Conservation (phyloP, 768 basidiomycete genomes). For the Rhizopogon vulgaris region DNA sequence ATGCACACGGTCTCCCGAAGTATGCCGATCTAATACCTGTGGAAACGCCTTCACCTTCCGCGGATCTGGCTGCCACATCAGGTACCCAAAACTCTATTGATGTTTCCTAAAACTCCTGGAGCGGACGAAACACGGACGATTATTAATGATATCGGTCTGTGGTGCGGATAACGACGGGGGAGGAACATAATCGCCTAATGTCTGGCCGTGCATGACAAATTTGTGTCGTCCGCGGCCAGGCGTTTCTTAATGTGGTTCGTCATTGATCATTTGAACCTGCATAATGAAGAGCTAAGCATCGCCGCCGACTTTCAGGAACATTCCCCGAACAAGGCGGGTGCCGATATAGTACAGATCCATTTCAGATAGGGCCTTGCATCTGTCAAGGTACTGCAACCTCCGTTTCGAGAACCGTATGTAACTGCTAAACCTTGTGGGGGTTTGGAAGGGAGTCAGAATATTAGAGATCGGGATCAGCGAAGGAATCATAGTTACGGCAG, state of each 20-base stretch:
- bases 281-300: background rate
- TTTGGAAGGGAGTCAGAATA: background rate
- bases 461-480: background rate
- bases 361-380: background rate
- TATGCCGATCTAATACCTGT: background rate
- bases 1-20: background rate
- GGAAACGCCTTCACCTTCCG: background rate
- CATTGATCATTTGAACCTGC: background rate
- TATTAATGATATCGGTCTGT: background rate
- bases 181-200: background rate
- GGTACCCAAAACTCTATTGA: background rate
- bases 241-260: background rate
- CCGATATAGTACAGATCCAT: background rate
- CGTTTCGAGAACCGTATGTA: background rate
- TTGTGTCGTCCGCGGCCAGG: background rate
- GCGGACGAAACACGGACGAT: background rate
- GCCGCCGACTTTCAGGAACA: constrained; percentile 1
- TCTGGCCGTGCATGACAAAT: background rate
- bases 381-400: background rate
- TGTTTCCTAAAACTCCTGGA: background rate
- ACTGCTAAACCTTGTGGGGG: background rate
- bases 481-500: background rate
- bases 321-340: constrained; percentile 1
- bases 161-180: background rate
- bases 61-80: background rate